Evolutionary conservation across 352 stramenopile genomes (phyloP), one percentile per base, ranked within the genome.

Genomic region (Globisporangium heterothallicum): DNA sequence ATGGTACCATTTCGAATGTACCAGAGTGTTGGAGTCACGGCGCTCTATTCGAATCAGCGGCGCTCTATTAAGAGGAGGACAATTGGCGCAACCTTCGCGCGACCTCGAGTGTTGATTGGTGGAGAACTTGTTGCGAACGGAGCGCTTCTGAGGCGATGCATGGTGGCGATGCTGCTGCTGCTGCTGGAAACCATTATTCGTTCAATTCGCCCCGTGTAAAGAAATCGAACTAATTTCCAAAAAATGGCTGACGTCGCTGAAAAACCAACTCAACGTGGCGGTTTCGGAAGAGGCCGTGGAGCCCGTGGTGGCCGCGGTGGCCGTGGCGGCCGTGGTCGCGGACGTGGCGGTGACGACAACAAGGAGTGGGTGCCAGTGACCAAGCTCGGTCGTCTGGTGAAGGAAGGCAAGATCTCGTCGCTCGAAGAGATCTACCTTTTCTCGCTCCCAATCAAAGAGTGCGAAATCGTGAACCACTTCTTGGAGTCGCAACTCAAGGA

Each of bases 361-460:
- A 95, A 98, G 72, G 96, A 98, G 63, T 99, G 97, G 97, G 91
- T 98, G 26, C 97, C 97, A 56, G 96, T 99, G 46, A 99, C 97
- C 78, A 99, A 99, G 86, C 96, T 99, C 54, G 97, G 97, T 58
- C 96, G 97, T 73, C 87, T 99, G 55, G 97, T 99, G 43, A 99
- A 99, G 90, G 96, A 98, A 57, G 96, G 95, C 74, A 99, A 99
- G 88, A 99, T 99, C 79, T 81, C 70, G 49, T 98, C 85, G 68
- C 92, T 99, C 42, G 97, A 99, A 82, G 96, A 99, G 78, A 99
- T 99, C 75, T 99, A 98, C 81, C 92, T 99, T 55, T 99, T 98
- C 83, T 99, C 95, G 69, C 88, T 99, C 61, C 94, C 97, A 48
- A 98, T 99, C 77, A 99, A 99, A 92, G 96, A 99, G 86, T 97